Evolutionary conservation across 345 rosid species (phyloP), one percentile per base, ranked within the genome.

Genomic region (Citrus hindsii): DNA sequence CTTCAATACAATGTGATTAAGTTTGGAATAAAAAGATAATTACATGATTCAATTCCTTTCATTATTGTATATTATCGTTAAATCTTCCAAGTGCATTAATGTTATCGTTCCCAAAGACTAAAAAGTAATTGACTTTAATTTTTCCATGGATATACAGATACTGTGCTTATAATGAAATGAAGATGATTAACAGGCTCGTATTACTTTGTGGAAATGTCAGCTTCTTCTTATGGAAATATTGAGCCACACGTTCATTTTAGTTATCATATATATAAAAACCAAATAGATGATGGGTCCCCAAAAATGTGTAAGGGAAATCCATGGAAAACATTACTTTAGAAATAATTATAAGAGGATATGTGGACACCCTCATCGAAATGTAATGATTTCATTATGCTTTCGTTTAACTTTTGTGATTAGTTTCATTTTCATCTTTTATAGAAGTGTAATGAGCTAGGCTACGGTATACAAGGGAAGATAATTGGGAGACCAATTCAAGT

Each of bases 201-300:
- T 62, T 55, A 51, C 71, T 80, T 65, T 51, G 18, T 42, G 10
- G n/a, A 74, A 37, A 33, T 32, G 38, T 40, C 53, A 28, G 40
- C 8, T 28, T 24, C 71, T 62, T 24, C 13, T 67, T 58, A 35
- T 38, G 67, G 73, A 62, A 19, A 24, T 42, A 78, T 60, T 28
- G 82, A 73, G 79, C 73, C 87, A 79, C 86, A 78, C 82, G 80
- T 84, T 82, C 87, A 58, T 35, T 33, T 68, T 48, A 51, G 46
- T 76, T 61, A 78, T 60, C 74, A 67, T 77, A 73, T 18, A 67
- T 46, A 46, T 12, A 46, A 46, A 46, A 75, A 25, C 46, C 46
- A 59, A 32, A 32, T 25, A 24, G 66, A 37, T 30, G 53, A 55
- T 32, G 81, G 83, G 84, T 30, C 73, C 78, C 10, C n/a, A 60